Conservation (phyloP, 163 green algal species). For the Chloromonas sp. region DNA sequence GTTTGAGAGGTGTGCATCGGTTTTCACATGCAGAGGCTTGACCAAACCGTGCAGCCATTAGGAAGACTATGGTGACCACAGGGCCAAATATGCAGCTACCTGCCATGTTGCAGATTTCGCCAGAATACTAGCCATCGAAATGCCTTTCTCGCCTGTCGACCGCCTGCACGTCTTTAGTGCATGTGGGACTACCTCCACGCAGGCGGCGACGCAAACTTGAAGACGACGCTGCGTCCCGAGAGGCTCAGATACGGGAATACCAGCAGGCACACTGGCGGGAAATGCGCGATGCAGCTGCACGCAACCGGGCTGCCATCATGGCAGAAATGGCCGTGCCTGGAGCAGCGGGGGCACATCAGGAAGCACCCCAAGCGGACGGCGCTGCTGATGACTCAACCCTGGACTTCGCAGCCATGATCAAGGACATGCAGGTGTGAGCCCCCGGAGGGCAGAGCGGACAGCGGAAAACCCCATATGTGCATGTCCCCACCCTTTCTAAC, state of each 20-base stretch:
- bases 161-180: too few relatives aligned
- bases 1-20: neutral
- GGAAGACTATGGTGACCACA: too few relatives aligned
- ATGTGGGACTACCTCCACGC: neutral
- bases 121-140: too few relatives aligned
- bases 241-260: conserved; percentile 38
- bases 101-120: too few relatives aligned
- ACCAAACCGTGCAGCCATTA: neutral
- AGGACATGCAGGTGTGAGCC: conserved; percentile 39
- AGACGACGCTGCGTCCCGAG: conserved; percentile 22
- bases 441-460: neutral
- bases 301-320: conserved; percentile 36
- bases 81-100: too few relatives aligned
- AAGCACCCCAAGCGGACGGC: neutral
- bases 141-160: too few relatives aligned
- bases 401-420: conserved; percentile 53
- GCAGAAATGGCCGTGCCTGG: neutral
- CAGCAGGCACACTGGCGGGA: conserved; percentile 51
- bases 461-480: too few relatives aligned
- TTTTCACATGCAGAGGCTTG: neutral
- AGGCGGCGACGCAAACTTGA: conserved; percentile 18
- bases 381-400: conserved; percentile 13
- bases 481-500: too few relatives aligned
- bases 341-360: neutral
- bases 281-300: conserved; percentile 44